Evolutionary conservation across 129 eudicot species (phyloP), one percentile per base, ranked within the genome.

Genomic region (Dittrichia graveolens): DNA sequence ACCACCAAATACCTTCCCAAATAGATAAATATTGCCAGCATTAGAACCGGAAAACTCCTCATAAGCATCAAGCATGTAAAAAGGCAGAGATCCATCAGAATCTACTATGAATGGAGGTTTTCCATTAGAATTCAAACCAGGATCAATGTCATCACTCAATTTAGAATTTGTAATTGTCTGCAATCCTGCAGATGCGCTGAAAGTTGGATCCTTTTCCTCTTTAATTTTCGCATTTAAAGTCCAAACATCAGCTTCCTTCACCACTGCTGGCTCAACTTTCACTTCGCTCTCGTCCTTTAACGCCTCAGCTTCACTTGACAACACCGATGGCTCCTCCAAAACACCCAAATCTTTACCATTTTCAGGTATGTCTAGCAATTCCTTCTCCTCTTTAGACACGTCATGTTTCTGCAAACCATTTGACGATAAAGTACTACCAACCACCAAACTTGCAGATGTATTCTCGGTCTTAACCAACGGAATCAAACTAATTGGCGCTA

Each of bases 51-150:
- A 86, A 60, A 66, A 71, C 75, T 95, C 97, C 82, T 90, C 99
- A 41, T 94, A 85, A 16, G 96, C 97, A 86, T 90, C 99, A 35
- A 95, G 87, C 63, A 95, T 78, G 52, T 86, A 91, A 46, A 95
- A 91, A 43, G 96, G 96, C 83, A 95, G 42, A 5, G 93, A 95
- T 12, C 97, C 99, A 75, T 91, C 85, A 0, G 88, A 65, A 50
- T 95, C 91, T 70, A 88, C 76, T 13, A 80, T 91, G 72, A 95
- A 88, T 34, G 88, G 94, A 46, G 77, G 49, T 58, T 87, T 87
- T 31, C 81, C 98, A 53, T 83, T 91, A 18, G 70, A 52, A 31
- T 6, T 77, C 61, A 76, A 61, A 44, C 61, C 79, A 52, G 58
- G 44, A 14, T 86, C 55, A 2, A 35, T 40, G 10, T 83, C 95